phyloP scores from a whole-genome alignment of 345 rosid species.

The Camelina sativa region DNA sequence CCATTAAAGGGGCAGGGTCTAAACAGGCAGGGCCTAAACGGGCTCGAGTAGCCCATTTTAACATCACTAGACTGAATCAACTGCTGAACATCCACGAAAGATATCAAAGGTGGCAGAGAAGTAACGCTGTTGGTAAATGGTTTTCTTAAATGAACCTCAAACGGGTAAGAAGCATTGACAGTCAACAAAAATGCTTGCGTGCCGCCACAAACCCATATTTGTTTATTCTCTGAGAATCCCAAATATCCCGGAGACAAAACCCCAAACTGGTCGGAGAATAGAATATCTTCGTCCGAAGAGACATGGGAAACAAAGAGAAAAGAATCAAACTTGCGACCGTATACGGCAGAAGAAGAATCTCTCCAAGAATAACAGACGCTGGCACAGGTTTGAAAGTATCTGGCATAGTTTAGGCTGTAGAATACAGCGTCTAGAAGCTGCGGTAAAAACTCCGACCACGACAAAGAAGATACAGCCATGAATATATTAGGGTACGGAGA shows the following conservation, averaged over 20 bases:
- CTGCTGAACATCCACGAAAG: slow-evolving; percentile 30
- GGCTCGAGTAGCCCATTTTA: too few relatives aligned
- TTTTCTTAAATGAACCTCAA: slow-evolving; percentile 15
- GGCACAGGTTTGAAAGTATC: slow-evolving; percentile 30
- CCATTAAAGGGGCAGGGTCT: too few relatives aligned
- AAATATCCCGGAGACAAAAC: not conserved
- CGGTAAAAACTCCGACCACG: slow-evolving; percentile 36
- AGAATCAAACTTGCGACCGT: slow-evolving; percentile 33
- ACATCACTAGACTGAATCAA: slow-evolving; percentile 21
- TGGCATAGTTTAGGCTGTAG: slow-evolving; percentile 3
- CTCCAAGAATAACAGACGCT: slow-evolving; percentile 36
- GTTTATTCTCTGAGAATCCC: not conserved
- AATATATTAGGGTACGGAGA: not conserved
- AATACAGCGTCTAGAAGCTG: slow-evolving; percentile 31
- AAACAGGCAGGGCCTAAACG: too few relatives aligned
- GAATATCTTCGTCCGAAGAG: slow-evolving; percentile 15
- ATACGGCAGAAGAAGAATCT: slow-evolving; percentile 25
- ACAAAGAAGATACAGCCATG: slow-evolving; percentile 16
- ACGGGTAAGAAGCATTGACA: slow-evolving; percentile 30
- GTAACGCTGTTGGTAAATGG: slow-evolving; percentile 7
- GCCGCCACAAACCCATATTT: slow-evolving; percentile 31
- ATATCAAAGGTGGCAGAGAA: slow-evolving; percentile 34
- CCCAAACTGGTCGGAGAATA: not conserved
- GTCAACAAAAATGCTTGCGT: slow-evolving; percentile 24
- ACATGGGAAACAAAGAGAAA: slow-evolving; percentile 22